phyloP scores from a whole-genome alignment of 1,284 basidiomycete species.

The Gomphus bonarii region DNA sequence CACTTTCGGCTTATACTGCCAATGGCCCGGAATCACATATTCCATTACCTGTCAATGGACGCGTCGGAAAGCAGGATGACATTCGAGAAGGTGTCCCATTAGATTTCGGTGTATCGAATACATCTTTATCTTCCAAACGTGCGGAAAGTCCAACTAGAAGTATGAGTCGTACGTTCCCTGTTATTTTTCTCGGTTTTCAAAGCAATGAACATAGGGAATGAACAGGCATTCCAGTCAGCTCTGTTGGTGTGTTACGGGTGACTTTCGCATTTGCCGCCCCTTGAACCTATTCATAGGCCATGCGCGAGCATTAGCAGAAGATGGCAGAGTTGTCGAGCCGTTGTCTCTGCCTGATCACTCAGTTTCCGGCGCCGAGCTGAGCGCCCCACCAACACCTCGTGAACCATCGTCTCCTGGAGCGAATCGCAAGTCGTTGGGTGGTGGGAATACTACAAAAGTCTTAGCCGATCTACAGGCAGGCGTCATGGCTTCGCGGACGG shows the following conservation, averaged over 20 bases:
- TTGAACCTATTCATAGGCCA: slow-evolving; percentile 41
- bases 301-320: slow-evolving; percentile 69
- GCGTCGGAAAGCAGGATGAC: slow-evolving; percentile 34
- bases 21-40: slow-evolving; percentile 58
- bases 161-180: slow-evolving; percentile 55
- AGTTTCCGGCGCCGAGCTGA: slow-evolving; percentile 21
- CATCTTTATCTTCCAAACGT: slow-evolving; percentile 35
- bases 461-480: slow-evolving; percentile 74
- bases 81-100: slow-evolving; percentile 66
- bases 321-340: slow-evolving; percentile 31
- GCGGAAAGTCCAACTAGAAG: slow-evolving; percentile 63
- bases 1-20: slow-evolving; percentile 50
- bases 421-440: slow-evolving; percentile 57
- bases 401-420: slow-evolving; percentile 30
- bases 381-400: slow-evolving; percentile 20
- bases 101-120: slow-evolving; percentile 31
- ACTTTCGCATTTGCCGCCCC: slow-evolving; percentile 10
- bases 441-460: slow-evolving; percentile 61
- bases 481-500: slow-evolving; percentile 67
- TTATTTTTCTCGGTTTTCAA: slow-evolving; percentile 13
- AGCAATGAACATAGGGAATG: slow-evolving; percentile 11
- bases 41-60: slow-evolving; percentile 33
- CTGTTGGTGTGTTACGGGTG: slow-evolving; percentile 51
- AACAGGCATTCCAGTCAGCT: slow-evolving; percentile 68
- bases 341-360: slow-evolving; percentile 20